Conservation (phyloP, 2,329 filamentous ascomycete genomes). For the Sarocladiaceae sp. region DNA sequence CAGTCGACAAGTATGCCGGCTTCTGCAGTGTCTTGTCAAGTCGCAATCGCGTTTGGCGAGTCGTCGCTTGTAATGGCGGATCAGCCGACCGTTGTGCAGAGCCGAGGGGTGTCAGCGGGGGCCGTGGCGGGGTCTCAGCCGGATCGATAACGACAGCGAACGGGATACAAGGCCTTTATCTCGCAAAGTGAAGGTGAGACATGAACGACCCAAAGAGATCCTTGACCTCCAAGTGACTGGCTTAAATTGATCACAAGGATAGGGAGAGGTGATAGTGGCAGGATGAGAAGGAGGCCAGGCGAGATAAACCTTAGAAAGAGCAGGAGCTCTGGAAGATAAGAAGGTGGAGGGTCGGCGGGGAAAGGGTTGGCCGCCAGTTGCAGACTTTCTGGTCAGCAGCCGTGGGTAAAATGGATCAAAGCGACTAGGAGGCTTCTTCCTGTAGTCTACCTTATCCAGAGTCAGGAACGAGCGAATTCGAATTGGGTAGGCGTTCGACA, state of each 20-base stretch:
- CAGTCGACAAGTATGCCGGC: too few relatives aligned
- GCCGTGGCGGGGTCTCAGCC: neutral
- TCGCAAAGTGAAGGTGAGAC: conserved; percentile 2
- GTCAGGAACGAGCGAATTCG: neutral
- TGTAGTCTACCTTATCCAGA: neutral
- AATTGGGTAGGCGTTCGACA: too few relatives aligned
- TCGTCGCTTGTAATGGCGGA: neutral
- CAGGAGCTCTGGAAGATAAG: neutral
- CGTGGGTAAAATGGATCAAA: neutral
- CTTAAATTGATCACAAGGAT: neutral
- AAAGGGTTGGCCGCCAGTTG: neutral
- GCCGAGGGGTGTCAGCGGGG: conserved; percentile 6
- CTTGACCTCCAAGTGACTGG: neutral
- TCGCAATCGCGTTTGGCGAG: neutral
- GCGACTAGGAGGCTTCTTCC: neutral
- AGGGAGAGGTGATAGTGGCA: neutral
- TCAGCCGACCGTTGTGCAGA: conserved; percentile 1
- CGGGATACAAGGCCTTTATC: neutral
- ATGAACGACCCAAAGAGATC: neutral
- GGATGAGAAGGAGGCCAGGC: neutral
- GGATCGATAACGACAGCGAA: neutral
- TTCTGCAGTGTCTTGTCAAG: too few relatives aligned
- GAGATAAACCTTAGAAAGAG: neutral
- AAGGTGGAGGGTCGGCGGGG: neutral
- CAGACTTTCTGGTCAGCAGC: neutral